phyloP scores from a whole-genome alignment of 352 stramenopile species.

The Pythium guiyangense region DNA sequence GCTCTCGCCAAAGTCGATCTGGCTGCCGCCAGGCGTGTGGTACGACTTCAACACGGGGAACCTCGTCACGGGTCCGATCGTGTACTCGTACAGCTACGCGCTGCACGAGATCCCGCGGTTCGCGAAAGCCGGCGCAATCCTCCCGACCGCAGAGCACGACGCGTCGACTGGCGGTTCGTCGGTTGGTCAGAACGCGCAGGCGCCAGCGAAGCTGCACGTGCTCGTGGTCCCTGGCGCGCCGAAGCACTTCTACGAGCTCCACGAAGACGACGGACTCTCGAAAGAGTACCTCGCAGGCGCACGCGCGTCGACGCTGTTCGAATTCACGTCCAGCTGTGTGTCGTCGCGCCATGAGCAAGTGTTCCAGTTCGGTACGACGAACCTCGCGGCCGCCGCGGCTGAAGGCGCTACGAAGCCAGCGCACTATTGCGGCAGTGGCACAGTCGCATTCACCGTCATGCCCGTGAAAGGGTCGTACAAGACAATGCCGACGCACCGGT shows the following conservation, averaged over 20 bases:
- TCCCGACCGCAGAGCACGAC: slow-evolving; percentile 12
- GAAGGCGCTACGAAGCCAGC: background rate
- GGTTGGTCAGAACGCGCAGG: slow-evolving; percentile 15
- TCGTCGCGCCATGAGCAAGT: background rate
- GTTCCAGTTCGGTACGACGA: slow-evolving; percentile 11
- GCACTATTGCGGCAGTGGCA: slow-evolving; percentile 10
- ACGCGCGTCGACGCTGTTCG: slow-evolving; percentile 13
- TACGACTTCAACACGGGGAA: slow-evolving; percentile 24
- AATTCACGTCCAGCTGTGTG: slow-evolving; percentile 10
- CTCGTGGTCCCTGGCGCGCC: slow-evolving; percentile 16
- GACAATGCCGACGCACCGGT: slow-evolving; percentile 6
- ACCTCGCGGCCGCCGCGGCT: background rate
- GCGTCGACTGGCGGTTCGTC: slow-evolving; percentile 5
- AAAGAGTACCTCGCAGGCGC: slow-evolving; percentile 18
- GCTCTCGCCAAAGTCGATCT: slow-evolving; percentile 21
- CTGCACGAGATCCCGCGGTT: slow-evolving; percentile 30
- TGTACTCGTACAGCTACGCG: slow-evolving; percentile 19
- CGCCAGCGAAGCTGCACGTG: slow-evolving; percentile 16
- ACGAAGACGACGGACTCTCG: slow-evolving; percentile 30
- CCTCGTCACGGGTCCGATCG: slow-evolving; percentile 17
- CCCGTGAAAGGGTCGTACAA: slow-evolving; percentile 17
- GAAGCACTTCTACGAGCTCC: slow-evolving; percentile 15
- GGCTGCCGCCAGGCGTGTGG: slow-evolving; percentile 45
- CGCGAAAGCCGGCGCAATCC: slow-evolving; percentile 21
- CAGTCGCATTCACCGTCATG: slow-evolving; percentile 16